Evolutionary conservation across 192 early-diverging fungal species (phyloP).

Genomic region (Coemansia sp.): DNA sequence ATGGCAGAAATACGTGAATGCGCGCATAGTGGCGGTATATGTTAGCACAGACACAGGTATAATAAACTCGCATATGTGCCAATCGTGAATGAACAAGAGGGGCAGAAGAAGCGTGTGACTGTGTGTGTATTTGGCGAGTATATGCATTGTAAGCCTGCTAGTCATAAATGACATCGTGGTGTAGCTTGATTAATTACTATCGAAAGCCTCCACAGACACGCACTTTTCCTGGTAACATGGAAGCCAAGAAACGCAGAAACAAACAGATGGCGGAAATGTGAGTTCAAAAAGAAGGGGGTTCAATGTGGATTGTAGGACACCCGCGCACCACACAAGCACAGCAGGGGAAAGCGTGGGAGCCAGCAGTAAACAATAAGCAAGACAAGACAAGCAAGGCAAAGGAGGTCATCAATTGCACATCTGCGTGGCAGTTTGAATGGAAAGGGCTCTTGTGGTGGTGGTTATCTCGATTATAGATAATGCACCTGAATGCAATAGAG

Average conservation of each 20-base stretch:
- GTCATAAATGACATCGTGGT: conserved; percentile 3
- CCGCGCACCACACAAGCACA: no score
- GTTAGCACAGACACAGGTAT: neutral
- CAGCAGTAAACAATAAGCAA: conserved; percentile 6
- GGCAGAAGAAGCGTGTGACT: neutral
- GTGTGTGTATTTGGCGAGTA: conserved; percentile 4
- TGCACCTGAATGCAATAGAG: conserved; percentile 1
- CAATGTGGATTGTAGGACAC: neutral
- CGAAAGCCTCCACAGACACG: neutral
- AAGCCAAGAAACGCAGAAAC: neutral
- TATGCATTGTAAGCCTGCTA: conserved; percentile 1
- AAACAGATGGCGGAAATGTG: neutral
- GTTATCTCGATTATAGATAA: neutral
- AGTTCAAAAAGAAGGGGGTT: neutral
- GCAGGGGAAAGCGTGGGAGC: neutral
- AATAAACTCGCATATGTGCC: neutral
- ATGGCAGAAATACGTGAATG: neutral
- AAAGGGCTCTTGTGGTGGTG: neutral
- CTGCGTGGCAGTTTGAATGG: conserved; percentile 4
- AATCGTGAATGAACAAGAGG: neutral
- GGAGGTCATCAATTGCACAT: conserved; percentile 2
- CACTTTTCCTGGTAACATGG: neutral
- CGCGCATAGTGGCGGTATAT: neutral
- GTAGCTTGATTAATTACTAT: neutral
- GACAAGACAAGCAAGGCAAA: neutral